Conservation (phyloP, 2,329 filamentous ascomycete genomes). For the Chrysoporthe puriensis region DNA sequence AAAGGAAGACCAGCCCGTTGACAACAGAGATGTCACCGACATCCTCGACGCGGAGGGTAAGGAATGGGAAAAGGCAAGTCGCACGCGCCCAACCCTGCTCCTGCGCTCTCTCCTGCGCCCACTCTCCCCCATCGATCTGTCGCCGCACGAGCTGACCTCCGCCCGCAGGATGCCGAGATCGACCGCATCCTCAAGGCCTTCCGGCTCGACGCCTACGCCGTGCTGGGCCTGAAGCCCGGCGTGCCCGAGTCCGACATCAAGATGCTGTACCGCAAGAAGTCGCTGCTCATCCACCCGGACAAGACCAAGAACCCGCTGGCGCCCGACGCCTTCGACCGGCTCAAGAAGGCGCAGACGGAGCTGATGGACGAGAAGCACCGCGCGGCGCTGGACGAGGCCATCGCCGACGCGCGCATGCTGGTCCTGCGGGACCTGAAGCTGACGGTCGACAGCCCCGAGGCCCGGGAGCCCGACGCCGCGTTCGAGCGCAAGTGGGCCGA, state of each 20-base stretch:
- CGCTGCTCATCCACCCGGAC: slow-evolving; percentile 98
- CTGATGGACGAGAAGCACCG: slow-evolving; percentile 95
- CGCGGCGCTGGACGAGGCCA: slow-evolving; percentile 85
- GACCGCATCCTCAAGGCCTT: slow-evolving; percentile 93
- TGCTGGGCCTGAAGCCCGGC: slow-evolving; percentile 93
- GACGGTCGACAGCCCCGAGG: slow-evolving; percentile 84
- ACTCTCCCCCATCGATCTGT: background rate
- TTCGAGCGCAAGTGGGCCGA: slow-evolving; percentile 87
- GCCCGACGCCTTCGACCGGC: slow-evolving; percentile 92
- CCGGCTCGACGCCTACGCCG: slow-evolving; percentile 78
- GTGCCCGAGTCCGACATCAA: slow-evolving; percentile 97
- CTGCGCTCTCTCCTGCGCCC: background rate
- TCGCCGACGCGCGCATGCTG: slow-evolving; percentile 92
- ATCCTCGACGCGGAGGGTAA: slow-evolving; percentile 83
- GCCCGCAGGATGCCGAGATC: slow-evolving; percentile 84
- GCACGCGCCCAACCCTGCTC: background rate
- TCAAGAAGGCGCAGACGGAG: slow-evolving; percentile 91
- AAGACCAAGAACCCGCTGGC: slow-evolving; percentile 91
- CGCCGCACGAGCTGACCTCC: background rate
- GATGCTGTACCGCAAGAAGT: slow-evolving; percentile 90
- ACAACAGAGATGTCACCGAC: slow-evolving; percentile 68
- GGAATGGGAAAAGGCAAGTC: slow-evolving; percentile 81
- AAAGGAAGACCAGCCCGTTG: slow-evolving; percentile 59
- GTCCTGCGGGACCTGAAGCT: slow-evolving; percentile 94
- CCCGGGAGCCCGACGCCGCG: slow-evolving; percentile 69